These are phyloP conservation scores for Allium fistulosum DNA, from an alignment of 106 monocot genomes.

Conservation along the genomic window DNA sequence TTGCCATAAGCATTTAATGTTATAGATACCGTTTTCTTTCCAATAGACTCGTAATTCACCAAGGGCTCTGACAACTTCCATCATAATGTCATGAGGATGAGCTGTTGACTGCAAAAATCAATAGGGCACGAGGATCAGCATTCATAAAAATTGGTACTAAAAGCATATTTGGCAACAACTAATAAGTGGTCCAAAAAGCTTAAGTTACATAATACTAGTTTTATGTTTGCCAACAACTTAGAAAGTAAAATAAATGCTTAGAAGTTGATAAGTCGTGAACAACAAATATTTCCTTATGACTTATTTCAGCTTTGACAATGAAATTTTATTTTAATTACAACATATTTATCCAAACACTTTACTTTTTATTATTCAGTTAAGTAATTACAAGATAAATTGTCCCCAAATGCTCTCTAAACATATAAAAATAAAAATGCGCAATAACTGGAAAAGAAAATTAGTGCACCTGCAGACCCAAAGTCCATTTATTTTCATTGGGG, in stretches of 20 bases:
- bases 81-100: conserved; percentile 6
- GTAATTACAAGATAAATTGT: neutral
- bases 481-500: conserved; percentile 65
- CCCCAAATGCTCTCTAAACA: neutral
- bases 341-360: too few species aligned
- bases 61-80: conserved; percentile 2
- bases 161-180: neutral
- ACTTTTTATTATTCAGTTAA: neutral
- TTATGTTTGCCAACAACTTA: neutral
- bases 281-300: too few species aligned
- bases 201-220: neutral
- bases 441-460: neutral
- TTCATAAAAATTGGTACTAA: neutral
- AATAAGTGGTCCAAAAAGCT: neutral
- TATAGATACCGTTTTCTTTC: conserved; percentile 3
- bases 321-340: too few species aligned
- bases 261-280: neutral
- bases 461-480: conserved; percentile 75
- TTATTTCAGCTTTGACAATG: too few species aligned
- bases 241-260: neutral
- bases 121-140: neutral
- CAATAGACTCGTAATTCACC: neutral
- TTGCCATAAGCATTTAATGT: conserved; percentile 7
- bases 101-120: neutral
- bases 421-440: neutral